Percentiles rank a stretch among this genome's conserved stretches.
Evolutionary conservation across 2,329 filamentous ascomycete genomes (phyloP).

Genomic region (Seiridium unicorne): DNA sequence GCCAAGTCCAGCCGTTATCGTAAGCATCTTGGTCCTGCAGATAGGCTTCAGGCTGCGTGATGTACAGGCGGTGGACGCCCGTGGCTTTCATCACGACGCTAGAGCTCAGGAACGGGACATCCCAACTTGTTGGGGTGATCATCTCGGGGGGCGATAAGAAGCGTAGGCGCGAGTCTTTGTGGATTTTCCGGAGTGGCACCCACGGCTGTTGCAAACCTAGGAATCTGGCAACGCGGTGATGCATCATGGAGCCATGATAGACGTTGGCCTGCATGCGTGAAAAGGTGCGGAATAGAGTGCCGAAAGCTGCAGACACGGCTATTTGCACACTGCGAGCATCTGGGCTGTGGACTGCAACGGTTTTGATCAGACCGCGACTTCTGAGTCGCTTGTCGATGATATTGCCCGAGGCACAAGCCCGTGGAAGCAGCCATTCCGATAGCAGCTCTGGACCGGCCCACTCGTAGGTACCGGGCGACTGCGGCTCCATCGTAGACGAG

Average conservation of each 20-base stretch:
- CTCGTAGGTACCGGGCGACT: slow-evolving; percentile 46
- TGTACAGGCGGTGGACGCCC: slow-evolving; percentile 64
- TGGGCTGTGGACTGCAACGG: slow-evolving; percentile 57
- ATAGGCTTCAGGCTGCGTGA: slow-evolving; percentile 75
- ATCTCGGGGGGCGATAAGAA: slow-evolving; percentile 72
- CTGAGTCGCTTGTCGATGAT: slow-evolving; percentile 68
- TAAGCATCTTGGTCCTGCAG: slow-evolving; percentile 59
- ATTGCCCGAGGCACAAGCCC: slow-evolving; percentile 63
- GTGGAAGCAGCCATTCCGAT: slow-evolving; percentile 64
- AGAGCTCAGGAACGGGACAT: slow-evolving; percentile 66
- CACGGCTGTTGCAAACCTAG: slow-evolving; percentile 66
- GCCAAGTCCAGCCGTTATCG: slow-evolving; percentile 67
- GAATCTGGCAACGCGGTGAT: slow-evolving; percentile 40
- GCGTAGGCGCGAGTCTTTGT: slow-evolving; percentile 69
- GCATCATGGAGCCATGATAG: slow-evolving; percentile 28
- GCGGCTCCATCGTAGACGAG: slow-evolving; percentile 41
- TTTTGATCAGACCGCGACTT: slow-evolving; percentile 70
- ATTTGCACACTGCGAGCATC: slow-evolving; percentile 68
- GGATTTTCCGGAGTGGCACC: slow-evolving; percentile 74
- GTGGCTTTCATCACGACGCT: slow-evolving; percentile 72
- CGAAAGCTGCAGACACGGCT: slow-evolving; percentile 63
- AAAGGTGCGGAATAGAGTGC: slow-evolving; percentile 48
- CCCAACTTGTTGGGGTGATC: slow-evolving; percentile 70
- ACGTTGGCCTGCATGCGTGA: slow-evolving; percentile 30
- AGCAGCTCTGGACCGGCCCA: slow-evolving; percentile 45